phyloP scores from a whole-genome alignment of 2,329 filamentous ascomycete species.

The Sporothrix pallida region DNA sequence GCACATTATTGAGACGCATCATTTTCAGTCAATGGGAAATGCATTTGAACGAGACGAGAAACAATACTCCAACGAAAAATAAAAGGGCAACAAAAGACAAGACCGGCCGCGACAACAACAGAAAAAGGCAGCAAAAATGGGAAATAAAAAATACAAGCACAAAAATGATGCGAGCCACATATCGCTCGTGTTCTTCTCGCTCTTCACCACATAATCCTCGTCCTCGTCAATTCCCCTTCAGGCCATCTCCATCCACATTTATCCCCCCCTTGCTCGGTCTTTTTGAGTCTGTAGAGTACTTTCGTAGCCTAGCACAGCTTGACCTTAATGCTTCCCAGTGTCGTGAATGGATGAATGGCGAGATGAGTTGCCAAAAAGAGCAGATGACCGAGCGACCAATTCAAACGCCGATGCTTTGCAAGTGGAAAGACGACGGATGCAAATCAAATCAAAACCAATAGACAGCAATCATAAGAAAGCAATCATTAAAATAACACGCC shows the following conservation, averaged over 20 bases:
- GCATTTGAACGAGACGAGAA: constrained; percentile 26
- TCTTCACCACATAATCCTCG: not conserved
- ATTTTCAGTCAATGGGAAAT: not conserved
- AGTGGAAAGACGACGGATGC: not conserved
- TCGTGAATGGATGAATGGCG: no score
- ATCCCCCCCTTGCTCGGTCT: not conserved
- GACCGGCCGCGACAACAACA: not conserved
- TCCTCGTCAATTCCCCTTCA: not conserved
- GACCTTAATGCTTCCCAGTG: no score
- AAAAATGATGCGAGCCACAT: constrained; percentile 14
- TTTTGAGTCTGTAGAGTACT: not conserved
- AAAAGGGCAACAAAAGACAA: constrained; percentile 18
- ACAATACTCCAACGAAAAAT: constrained; percentile 27
- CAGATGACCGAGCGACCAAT: not conserved
- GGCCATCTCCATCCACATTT: not conserved
- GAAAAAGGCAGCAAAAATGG: not conserved
- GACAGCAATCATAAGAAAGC: not conserved
- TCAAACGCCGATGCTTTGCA: constrained; percentile 25
- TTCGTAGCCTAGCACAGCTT: not conserved
- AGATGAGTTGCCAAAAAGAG: no score
- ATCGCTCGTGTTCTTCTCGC: not conserved
- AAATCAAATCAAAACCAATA: not conserved
- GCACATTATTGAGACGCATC: not conserved
- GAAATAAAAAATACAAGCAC: constrained; percentile 24
- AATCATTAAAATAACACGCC: constrained; percentile 3